Percentiles rank a stretch among this genome's conserved stretches.
Conservation (phyloP, 2,329 filamentous ascomycete genomes). For the Trichoderma asperellum region DNA sequence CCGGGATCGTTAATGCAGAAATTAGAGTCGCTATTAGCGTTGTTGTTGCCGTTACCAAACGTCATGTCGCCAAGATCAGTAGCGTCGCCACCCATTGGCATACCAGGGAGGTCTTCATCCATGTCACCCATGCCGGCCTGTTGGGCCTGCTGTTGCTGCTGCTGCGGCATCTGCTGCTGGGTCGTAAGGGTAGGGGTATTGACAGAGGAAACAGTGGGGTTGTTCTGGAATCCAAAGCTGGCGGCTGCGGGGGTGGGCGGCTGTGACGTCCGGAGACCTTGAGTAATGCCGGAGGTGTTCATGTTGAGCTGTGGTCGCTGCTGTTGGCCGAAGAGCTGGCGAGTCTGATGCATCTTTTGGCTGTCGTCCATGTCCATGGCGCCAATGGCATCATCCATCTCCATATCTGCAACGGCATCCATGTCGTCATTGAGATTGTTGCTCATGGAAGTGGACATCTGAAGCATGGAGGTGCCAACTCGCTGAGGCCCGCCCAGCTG, state of each 20-base stretch:
- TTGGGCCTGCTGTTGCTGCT: conserved; percentile 63
- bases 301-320: conserved; percentile 75
- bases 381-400: conserved; percentile 84
- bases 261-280: conserved; percentile 82
- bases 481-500: conserved; percentile 46
- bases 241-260: conserved; percentile 82
- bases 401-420: conserved; percentile 91
- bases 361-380: conserved; percentile 66
- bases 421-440: conserved; percentile 62
- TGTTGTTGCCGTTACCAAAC: conserved; percentile 51
- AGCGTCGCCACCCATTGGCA: conserved; percentile 61
- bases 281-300: conserved; percentile 73
- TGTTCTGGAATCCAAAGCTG: conserved; percentile 81
- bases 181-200: conserved; percentile 91
- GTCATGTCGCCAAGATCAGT: conserved; percentile 56
- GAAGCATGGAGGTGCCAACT: conserved; percentile 38
- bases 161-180: conserved; percentile 67
- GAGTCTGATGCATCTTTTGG: conserved; percentile 69
- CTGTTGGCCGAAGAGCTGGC: conserved; percentile 69
- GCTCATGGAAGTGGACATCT: conserved; percentile 51
- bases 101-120: conserved; percentile 71
- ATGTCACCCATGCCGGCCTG: conserved; percentile 57
- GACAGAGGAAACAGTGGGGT: conserved; percentile 94
- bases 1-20: conserved; percentile 88
- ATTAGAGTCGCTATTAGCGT: conserved; percentile 48